Base-by-base conservation (phyloP, 2,329 filamentous ascomycete species). In the Dothistroma pini region DNA sequence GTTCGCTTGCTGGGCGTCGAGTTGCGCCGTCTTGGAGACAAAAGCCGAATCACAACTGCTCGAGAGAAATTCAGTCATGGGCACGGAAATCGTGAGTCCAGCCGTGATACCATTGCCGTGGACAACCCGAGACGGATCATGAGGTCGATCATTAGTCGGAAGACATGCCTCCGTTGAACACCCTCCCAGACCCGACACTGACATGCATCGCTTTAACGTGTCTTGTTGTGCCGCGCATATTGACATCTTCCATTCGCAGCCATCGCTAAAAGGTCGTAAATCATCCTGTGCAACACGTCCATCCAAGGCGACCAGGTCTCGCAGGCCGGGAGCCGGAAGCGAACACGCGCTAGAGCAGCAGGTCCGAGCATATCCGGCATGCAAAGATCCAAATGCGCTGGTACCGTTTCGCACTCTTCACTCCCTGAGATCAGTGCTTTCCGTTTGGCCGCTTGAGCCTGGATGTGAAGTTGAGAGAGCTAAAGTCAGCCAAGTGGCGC, bases 341-440 rank as follows among this genome's bases (percentile, higher is more conserved):
- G 29, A 32, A 34, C 50, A 11, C 41, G 22, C 54, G 19, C 38
- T 34, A 56, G 54, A 12, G 44, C 10, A 25, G 44, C 16, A 16
- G 16, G 54, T 16, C 55, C 55, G 55, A 57, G 22, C 55, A 50
- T 50, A 7, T 57, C 55, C 55, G 55, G 29, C 16, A 22, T 44
- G 41, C 41, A 44, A n/a, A 9, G 14, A 10, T 44, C 14, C 41
- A 44, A 44, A 44, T 44, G 41, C 41, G 16, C 41, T 19, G 41
- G 41, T 19, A 19, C 25, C 25, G 25, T 29, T 29, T 29, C 14
- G 41, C 41, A 44, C 41, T 19, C n/a, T n/a, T 44, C 14, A 19
- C 8, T 29, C 6, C 6, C 25, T n/a, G 9, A 19, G 4, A 10
- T 2, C 14, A 11, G 14, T 11, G 34, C 34, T 38, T 11, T 10